These are phyloP conservation scores for Lobulomyces angularis DNA, from an alignment of 192 early-diverging fungal species.

Conservation along the genomic window DNA sequence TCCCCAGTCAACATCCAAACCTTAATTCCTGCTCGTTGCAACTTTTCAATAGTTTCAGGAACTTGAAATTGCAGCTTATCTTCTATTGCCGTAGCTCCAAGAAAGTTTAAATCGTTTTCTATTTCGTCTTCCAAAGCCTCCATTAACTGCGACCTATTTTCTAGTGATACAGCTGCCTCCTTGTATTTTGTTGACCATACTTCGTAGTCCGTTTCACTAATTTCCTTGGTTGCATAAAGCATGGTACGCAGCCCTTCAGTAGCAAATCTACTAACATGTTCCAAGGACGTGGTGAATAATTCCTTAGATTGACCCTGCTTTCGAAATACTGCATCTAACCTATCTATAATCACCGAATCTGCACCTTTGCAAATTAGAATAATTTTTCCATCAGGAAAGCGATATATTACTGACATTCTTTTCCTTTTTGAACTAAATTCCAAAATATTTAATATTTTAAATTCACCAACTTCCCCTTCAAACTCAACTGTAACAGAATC, in stretches of 20 bases:
- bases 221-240: conserved; percentile 55
- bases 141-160: conserved; percentile 38
- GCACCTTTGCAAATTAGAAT: conserved; percentile 82
- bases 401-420: conserved; percentile 73
- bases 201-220: conserved; percentile 52
- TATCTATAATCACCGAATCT: conserved; percentile 71
- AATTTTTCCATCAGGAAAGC: conserved; percentile 55
- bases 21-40: conserved; percentile 33
- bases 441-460: conserved; percentile 56
- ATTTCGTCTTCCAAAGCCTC: conserved; percentile 25
- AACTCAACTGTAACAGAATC: conserved; percentile 22
- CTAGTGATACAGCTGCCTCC: conserved; percentile 56
- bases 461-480: conserved; percentile 8
- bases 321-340: conserved; percentile 24
- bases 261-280: conserved; percentile 58
- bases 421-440: conserved; percentile 83
- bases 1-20: conserved; percentile 53
- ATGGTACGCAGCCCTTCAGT: conserved; percentile 76
- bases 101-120: conserved; percentile 28
- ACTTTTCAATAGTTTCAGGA: conserved; percentile 47
- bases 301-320: conserved; percentile 38
- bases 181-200: conserved; percentile 53
- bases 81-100: conserved; percentile 50
- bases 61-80: conserved; percentile 45
- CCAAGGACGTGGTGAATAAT: conserved; percentile 37